Evolutionary conservation across 176 grass and related monocot species (phyloP).

Genomic region (Oryza coarctata): DNA sequence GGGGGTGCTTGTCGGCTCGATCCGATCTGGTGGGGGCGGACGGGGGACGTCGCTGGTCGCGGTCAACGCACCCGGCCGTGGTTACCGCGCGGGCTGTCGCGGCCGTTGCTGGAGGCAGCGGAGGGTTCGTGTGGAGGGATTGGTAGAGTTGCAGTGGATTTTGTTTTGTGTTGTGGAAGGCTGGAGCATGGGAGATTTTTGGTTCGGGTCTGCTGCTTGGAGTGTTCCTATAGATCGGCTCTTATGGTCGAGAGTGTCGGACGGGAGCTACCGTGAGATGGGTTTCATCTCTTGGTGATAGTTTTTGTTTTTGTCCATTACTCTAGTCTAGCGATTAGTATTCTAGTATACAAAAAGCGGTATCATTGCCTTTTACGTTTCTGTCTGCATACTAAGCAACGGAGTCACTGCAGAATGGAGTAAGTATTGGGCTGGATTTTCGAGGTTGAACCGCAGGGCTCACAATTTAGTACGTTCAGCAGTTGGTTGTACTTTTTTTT

Average conservation of each 20-base stretch:
- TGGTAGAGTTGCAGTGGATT: neutral
- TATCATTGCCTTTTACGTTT: neutral
- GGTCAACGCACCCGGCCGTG: conserved; percentile 31
- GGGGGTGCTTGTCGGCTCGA: neutral
- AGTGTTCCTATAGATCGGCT: neutral
- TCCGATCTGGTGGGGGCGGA: conserved; percentile 28
- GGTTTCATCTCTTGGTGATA: too few relatives aligned
- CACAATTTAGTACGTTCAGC: neutral
- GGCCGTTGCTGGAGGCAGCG: neutral
- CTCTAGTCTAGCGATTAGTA: too few relatives aligned
- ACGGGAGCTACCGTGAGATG: neutral
- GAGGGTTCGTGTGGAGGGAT: neutral
- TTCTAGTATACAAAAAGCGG: too few relatives aligned
- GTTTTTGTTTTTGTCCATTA: too few relatives aligned
- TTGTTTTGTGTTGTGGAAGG: neutral
- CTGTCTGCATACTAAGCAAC: too few relatives aligned
- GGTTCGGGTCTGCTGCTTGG: neutral
- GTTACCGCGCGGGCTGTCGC: neutral
- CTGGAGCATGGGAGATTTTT: too few relatives aligned
- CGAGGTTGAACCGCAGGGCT: neutral
- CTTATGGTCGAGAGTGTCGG: neutral
- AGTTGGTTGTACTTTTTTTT: neutral
- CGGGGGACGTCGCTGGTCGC: too few relatives aligned
- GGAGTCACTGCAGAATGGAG: neutral
- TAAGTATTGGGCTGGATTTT: neutral